Base-by-base conservation (phyloP, 257 asterid species). In the Rauvolfia tetraphylla region DNA sequence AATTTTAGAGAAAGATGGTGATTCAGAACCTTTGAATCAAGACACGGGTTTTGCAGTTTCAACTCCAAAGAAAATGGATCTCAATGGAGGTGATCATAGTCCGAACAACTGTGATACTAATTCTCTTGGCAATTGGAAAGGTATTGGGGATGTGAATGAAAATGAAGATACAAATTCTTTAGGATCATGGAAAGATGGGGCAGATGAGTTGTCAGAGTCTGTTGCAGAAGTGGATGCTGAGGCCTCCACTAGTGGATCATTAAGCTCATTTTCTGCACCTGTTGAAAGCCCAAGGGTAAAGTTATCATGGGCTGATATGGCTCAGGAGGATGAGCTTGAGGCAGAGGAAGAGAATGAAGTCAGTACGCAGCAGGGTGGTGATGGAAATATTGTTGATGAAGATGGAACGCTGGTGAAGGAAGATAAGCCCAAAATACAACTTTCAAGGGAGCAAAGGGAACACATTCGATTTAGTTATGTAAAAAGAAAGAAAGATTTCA, bases 251-350 rank as follows among this genome's bases (percentile, higher is more conserved):
- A 80, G 80, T 34, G 88, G 78, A 78, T 74, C 81, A 61, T 42
- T 73, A 38, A 73, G 81, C 75, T 76, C 88, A 66, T 18, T 2
- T 74, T 76, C 89, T 14, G 71, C 79, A 51, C 82, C 81, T 18
- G 42, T 56, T 73, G 84, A 80, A 59, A 79, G 76, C 80, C 84
- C 90, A 10, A 68, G 15, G 33, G 67, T 71, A 81, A 89, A 87
- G 79, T 87, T 85, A 87, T 94, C 98, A 36, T 94, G 99, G 99
- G 99, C 99, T 20, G 99, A 95, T 84, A 95, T 95, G 95, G 92
- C 98, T 77, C 87, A 80, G 78, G 96, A 92, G 81, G 98, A 92
- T 79, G 99, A 92, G 84, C 88, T 91, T 79, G 88, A 81, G 73
- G 81, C 27, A 4, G 87, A 79, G 74, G 84, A 81, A 41, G 80